These are phyloP conservation scores for Polyporus arcularius DNA, from an alignment of 768 basidiomycete genomes.

Conservation along the genomic window DNA sequence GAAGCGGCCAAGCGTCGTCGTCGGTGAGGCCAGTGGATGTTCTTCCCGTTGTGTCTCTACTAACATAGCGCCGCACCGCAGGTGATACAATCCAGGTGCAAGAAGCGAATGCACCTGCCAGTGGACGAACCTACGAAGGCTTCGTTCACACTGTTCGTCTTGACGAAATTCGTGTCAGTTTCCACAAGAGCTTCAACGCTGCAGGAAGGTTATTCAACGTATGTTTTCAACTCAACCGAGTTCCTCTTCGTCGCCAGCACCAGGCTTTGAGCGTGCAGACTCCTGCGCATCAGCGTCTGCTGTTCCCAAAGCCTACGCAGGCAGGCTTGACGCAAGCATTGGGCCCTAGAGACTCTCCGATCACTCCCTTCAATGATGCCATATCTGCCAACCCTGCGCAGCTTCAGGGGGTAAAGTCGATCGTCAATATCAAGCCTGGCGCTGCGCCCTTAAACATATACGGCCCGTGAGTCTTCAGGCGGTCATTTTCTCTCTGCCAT, in stretches of 20 bases:
- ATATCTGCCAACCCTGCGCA: conserved; percentile 49
- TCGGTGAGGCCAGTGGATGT: conserved; percentile 38
- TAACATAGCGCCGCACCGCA: conserved; percentile 23
- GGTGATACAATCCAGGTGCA: conserved; percentile 36
- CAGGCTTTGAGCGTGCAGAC: conserved; percentile 47
- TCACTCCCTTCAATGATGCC: conserved; percentile 26
- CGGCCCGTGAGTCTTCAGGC: conserved; percentile 53
- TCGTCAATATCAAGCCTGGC: conserved; percentile 46
- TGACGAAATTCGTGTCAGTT: conserved; percentile 46
- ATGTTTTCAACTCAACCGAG: conserved; percentile 56
- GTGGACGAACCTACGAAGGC: conserved; percentile 36
- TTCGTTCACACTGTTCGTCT: conserved; percentile 51
- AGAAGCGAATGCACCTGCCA: not conserved
- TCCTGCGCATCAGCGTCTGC: conserved; percentile 38
- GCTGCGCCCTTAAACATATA: conserved; percentile 59
- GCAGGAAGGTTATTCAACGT: conserved; percentile 49
- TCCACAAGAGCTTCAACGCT: conserved; percentile 43
- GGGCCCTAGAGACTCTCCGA: conserved; percentile 23
- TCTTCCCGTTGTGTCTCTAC: not conserved
- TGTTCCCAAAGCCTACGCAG: conserved; percentile 43
- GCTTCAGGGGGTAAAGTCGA: conserved; percentile 50
- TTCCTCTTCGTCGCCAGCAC: conserved; percentile 56
- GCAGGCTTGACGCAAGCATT: not conserved
- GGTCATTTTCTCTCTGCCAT: not conserved
- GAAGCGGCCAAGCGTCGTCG: conserved; percentile 57